Conservation (phyloP, 768 basidiomycete genomes). For the Clitopilus hobsonii region DNA sequence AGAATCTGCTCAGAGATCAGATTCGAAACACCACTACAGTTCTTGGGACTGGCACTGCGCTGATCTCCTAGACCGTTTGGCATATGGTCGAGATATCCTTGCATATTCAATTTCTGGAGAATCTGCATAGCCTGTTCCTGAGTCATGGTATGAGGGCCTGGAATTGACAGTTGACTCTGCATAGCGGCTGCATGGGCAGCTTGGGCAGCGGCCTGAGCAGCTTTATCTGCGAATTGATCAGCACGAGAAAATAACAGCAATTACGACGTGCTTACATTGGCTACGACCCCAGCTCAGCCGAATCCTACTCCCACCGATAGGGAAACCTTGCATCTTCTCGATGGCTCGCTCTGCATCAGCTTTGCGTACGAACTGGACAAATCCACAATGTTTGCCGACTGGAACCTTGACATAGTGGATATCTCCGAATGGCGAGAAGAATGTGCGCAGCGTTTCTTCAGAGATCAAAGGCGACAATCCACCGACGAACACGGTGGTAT, state of each 20-base stretch:
- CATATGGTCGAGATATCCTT: constrained; percentile 28
- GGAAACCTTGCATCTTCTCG: constrained; percentile 96
- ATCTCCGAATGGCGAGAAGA: constrained; percentile 89
- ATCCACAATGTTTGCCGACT: constrained; percentile 91
- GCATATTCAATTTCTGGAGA: constrained; percentile 49
- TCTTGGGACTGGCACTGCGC: constrained; percentile 5
- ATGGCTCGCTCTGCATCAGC: constrained; percentile 90
- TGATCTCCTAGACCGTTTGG: constrained; percentile 9
- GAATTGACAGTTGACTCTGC: constrained; percentile 34
- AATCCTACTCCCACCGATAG: constrained; percentile 88
- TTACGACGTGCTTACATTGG: constrained; percentile 77
- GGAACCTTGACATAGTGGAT: constrained; percentile 98
- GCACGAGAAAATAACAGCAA: constrained; percentile 4
- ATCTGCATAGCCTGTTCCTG: constrained; percentile 62
- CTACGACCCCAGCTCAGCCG: constrained; percentile 91
- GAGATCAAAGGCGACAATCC: constrained; percentile 84
- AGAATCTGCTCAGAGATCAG: constrained; percentile 3
- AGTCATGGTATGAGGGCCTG: constrained; percentile 32
- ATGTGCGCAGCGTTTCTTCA: constrained; percentile 87
- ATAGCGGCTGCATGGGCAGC: constrained; percentile 73
- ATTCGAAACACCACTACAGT: constrained; percentile 5
- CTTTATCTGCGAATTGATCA: constrained; percentile 57
- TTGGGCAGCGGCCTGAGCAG: constrained; percentile 85
- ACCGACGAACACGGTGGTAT: constrained; percentile 94
- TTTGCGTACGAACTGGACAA: constrained; percentile 92